These are phyloP conservation scores for Angophora floribunda DNA, from an alignment of 345 rosid species.

Conservation along the genomic window DNA sequence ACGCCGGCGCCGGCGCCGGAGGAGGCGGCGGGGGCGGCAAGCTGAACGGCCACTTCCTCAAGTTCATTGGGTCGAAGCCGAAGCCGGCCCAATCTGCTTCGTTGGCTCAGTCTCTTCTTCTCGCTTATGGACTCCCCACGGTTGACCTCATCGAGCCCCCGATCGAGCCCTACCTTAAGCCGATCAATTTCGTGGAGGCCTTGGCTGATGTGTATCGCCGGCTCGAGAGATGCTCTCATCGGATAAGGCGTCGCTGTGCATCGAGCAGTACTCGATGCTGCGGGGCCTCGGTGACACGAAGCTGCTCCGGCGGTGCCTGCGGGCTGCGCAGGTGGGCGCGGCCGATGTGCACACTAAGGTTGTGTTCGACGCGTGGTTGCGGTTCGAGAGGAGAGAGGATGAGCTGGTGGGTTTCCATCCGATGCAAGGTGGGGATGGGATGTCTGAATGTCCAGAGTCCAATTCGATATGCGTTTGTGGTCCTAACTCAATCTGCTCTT, in stretches of 20 bases:
- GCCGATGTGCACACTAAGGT: conserved; percentile 62
- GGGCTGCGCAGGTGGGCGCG: conserved; percentile 56
- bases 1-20: background rate
- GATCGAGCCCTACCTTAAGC: conserved; percentile 60
- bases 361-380: conserved; percentile 81
- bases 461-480: conserved; percentile 38
- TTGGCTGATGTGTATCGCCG: conserved; percentile 59
- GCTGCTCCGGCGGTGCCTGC: conserved; percentile 65
- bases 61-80: conserved; percentile 34
- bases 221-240: conserved; percentile 29
- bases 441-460: conserved; percentile 52
- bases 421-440: conserved; percentile 41
- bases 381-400: conserved; percentile 71
- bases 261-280: conserved; percentile 61
- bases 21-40: background rate
- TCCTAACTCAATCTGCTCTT: conserved; percentile 28
- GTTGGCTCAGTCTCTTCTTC: conserved; percentile 29
- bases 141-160: conserved; percentile 64
- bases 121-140: conserved; percentile 56
- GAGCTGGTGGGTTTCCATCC: conserved; percentile 50
- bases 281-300: conserved; percentile 68
- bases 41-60: conserved; percentile 18
- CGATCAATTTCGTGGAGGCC: conserved; percentile 48
- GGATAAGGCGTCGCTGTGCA: conserved; percentile 30
- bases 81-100: conserved; percentile 27